Base-by-base conservation (phyloP, 768 basidiomycete species). In the Mycena galopus region DNA sequence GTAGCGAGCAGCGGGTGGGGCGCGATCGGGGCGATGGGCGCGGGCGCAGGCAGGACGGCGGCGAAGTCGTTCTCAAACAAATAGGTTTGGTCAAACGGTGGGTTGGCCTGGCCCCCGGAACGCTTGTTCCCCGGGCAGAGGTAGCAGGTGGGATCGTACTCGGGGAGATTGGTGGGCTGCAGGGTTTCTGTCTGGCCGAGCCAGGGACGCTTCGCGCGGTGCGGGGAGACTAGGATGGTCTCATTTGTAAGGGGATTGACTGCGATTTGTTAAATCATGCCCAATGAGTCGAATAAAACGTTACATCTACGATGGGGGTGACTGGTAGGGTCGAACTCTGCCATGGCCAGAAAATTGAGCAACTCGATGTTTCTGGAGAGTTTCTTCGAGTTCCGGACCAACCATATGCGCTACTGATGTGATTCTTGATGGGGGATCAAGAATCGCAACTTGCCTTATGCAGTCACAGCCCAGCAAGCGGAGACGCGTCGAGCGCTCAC, bases 191-290 rank as follows among this genome's bases (percentile, higher is more conserved):
- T 90, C 79, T 97, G 95, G 33, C 96, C 96, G 47, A 92, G 87
- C 96, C 96, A 98, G 17, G 96, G 96, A 23, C 96, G 90, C 77
- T 94, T 95, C 10, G 87, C 95, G 62, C 96, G 93, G 81, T 97
- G 96, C 0, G 96, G 95, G 44, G 95, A 96, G 39, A 96, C 93
- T 37, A 97, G 90, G 65, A 96, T 84, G 78, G 94, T 86, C 76
- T 92, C 92, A 69, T 89, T 88, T 0, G 89, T 91, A 69, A 97
- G 87, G 4, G 96, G 94, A 77, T 97, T 97, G 79, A 89, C 95
- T 96, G 77, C 17, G 56, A 66, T 62, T 25, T 29, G 23, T 71
- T 39, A 70, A 42, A 62, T 35, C 6, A 35, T 35, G 12, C 23
- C 33, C 29, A 27, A 69, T 42, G 33, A 47, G 60, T 35, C 42